Percentiles rank a stretch among this genome's conserved stretches.
phyloP scores from a whole-genome alignment of 345 rosid species.

The Chamaenerion angustifolium region DNA sequence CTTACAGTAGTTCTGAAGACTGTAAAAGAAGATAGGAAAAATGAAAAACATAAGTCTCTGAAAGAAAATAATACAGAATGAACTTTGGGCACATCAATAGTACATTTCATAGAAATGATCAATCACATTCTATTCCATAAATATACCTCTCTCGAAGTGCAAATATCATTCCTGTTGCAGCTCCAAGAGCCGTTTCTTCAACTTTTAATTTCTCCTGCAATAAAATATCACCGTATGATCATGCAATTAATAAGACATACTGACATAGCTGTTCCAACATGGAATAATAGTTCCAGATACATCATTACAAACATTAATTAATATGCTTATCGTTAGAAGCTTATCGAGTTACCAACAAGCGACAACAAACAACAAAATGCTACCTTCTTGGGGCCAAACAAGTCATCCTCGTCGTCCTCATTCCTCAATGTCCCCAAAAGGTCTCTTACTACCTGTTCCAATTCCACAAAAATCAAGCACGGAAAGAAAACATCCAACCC shows the following conservation, averaged over 20 bases:
- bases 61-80: not conserved
- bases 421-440: conserved; percentile 79
- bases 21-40: conserved; percentile 23
- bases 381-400: too few species aligned
- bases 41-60: conserved; percentile 1
- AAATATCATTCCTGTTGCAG: conserved; percentile 69
- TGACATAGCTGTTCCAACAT: too few species aligned
- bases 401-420: too few species aligned
- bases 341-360: too few species aligned
- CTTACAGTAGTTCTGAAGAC: conserved; percentile 71
- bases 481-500: not conserved
- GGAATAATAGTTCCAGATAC: too few species aligned
- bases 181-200: conserved; percentile 83
- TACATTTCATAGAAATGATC: not conserved
- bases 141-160: conserved; percentile 77
- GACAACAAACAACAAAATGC: too few species aligned
- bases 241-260: too few species aligned
- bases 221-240: too few species aligned
- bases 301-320: too few species aligned
- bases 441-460: conserved; percentile 50
- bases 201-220: too few species aligned
- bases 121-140: not conserved
- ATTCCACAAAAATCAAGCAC: not conserved
- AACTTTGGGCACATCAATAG: not conserved
- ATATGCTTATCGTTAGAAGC: too few species aligned